Evolutionary conservation across 164 flowering plant species (phyloP), one percentile per base, ranked within the genome.

Genomic region (Macadamia integrifolia): DNA sequence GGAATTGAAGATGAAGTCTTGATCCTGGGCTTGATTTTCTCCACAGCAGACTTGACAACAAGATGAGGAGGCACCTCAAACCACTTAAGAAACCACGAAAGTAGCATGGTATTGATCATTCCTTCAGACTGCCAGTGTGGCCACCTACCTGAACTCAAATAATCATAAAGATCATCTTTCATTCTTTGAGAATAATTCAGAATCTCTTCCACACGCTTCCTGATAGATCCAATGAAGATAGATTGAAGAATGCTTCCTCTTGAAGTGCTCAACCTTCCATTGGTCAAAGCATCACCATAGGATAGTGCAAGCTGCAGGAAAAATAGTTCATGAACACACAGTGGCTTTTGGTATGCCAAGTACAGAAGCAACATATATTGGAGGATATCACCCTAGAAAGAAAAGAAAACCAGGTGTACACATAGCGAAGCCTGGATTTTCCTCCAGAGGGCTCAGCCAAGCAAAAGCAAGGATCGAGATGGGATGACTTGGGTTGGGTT

Each of bases 51-150:
- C 72, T 66, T 80, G 14, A 92, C 68, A 5, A 79, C 79, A 63
- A 73, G 68, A 55, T 84, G 72, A 35, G 86, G 67, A 11, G 98
- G 99, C 50, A 89, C 80, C 29, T 76, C 73, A 73, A 74, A 94
- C 98, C 97, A 94, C 66, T 87, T 85, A 60, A 94, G 85, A 72
- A 86, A 85, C 93, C 93, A 89, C 0, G 97, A 83, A 69, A 94
- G 85, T 64, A 84, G 71, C 60, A 80, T 44, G 9, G 83, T 66
- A 28, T 60, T 55, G 48, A 60, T 78, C 35, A 60, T 72, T 31
- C 59, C 73, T 6, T 52, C 60, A 12, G 77, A 58, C 60, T 74
- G 74, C 50, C 73, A 71, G 8, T 60, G 43, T 29, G 95, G 94
- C 97, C 97, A 94, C 48, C 29, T 80, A 29, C 89, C 90, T 1